These are phyloP conservation scores for Extremus antarcticus DNA, from an alignment of 495 filamentous ascomycete species.

Conservation along the genomic window DNA sequence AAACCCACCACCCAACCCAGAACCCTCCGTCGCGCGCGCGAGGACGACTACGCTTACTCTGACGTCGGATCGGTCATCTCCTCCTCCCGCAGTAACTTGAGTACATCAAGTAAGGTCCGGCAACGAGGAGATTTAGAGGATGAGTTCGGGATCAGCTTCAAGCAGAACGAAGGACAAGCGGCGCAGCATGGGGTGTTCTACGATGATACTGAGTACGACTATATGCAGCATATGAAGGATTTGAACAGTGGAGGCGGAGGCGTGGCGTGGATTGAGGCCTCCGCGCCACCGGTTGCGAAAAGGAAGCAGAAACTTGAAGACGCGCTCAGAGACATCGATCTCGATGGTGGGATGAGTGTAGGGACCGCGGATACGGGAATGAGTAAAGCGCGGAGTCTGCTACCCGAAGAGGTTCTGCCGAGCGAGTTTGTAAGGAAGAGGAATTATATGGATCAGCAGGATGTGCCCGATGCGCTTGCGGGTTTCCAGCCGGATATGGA, in stretches of 20 bases:
- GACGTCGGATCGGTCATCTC: slow-evolving; percentile 19
- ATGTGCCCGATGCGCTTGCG: slow-evolving; percentile 78
- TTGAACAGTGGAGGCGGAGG: slow-evolving; percentile 44
- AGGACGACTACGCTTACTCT: slow-evolving; percentile 16
- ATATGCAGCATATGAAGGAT: slow-evolving; percentile 99
- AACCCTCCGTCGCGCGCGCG: neutral
- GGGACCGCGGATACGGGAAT: slow-evolving; percentile 14
- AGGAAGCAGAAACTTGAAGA: slow-evolving; percentile 68
- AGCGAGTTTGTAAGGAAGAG: slow-evolving; percentile 58
- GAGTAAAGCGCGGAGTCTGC: slow-evolving; percentile 28
- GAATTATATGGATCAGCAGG: slow-evolving; percentile 88
- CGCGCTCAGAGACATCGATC: slow-evolving; percentile 55
- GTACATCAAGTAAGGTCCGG: slow-evolving; percentile 43
- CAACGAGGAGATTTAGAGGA: slow-evolving; percentile 61
- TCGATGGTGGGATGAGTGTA: slow-evolving; percentile 27
- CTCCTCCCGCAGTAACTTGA: slow-evolving; percentile 9
- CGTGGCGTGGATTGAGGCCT: slow-evolving; percentile 28
- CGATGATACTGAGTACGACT: slow-evolving; percentile 88
- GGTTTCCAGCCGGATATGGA: slow-evolving; percentile 99
- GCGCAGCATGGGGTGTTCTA: slow-evolving; percentile 86
- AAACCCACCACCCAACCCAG: slow-evolving; percentile 28
- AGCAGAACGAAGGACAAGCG: slow-evolving; percentile 89
- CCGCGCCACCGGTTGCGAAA: slow-evolving; percentile 52
- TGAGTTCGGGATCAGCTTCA: slow-evolving; percentile 61
- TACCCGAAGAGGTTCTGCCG: slow-evolving; percentile 60